These are phyloP conservation scores for Diospyros lotus DNA, from an alignment of 148 eudicot genomes.

Conservation along the genomic window DNA sequence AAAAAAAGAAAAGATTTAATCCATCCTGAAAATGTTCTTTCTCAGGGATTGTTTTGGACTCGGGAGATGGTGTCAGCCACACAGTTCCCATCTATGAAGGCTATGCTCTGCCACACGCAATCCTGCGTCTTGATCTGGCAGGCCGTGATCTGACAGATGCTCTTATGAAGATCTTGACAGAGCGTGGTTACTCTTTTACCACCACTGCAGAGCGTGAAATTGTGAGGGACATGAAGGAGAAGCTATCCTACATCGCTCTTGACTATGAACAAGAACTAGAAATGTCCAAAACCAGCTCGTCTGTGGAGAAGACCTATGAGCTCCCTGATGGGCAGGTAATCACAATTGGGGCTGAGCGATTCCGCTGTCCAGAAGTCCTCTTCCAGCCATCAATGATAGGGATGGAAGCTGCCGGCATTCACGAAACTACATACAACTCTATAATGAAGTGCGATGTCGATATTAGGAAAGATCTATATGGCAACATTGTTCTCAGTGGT, in stretches of 20 bases:
- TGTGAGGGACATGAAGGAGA: conserved; percentile 76
- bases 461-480: conserved; percentile 76
- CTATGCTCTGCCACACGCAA: conserved; percentile 55
- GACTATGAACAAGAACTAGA: conserved; percentile 82
- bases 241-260: conserved; percentile 68
- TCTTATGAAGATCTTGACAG: conserved; percentile 75
- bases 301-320: conserved; percentile 73
- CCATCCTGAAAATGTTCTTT: neutral
- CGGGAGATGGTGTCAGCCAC: conserved; percentile 87
- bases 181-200: conserved; percentile 75
- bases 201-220: conserved; percentile 83
- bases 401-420: conserved; percentile 79
- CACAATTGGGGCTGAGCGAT: conserved; percentile 73
- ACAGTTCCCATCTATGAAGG: conserved; percentile 50
- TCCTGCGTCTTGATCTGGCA: conserved; percentile 76
- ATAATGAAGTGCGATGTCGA: conserved; percentile 87
- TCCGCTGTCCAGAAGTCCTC: conserved; percentile 80
- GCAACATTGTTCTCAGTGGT: conserved; percentile 78
- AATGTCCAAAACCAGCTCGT: conserved; percentile 62
- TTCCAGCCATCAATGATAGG: conserved; percentile 76
- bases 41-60: conserved; percentile 70
- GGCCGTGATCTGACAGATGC: conserved; percentile 39
- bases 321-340: conserved; percentile 85
- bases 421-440: conserved; percentile 74
- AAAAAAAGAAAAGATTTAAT: no score